Evolutionary conservation across 345 rosid genomes (phyloP), one percentile per base, ranked within the genome.

Genomic region (Laguncularia racemosa): DNA sequence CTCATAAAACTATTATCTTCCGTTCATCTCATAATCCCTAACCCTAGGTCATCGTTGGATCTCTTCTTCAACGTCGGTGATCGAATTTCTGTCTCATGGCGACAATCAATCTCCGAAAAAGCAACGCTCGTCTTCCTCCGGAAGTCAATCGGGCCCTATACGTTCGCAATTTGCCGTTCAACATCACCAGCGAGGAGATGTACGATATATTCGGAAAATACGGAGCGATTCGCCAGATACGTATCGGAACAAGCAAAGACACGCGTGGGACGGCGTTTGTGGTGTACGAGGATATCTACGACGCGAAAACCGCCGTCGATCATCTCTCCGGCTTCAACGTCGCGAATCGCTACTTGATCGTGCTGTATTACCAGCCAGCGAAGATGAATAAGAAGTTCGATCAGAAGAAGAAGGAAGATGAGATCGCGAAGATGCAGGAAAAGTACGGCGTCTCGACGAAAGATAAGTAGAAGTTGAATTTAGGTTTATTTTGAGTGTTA

Each of bases 161-260:
- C 80, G 97, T 89, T 12, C 84, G 99, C 4, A 93, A 93, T 75
- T 88, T 93, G n/a, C 99, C 99, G 0, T 93, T 93, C 77, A 93
- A 93, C 80, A 93, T 87, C 56, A 83, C 99, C 50, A 85, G 96
- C 78, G 96, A 93, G 77, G 99, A 93, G 95, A 93, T 89, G 95
- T 93, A 93, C 83, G 99, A 93, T 59, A 93, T 93, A 53, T 93
- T 93, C 77, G 96, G 97, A 33, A 93, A 93, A 67, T 93, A 87
- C 76, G 99, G 97, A 0, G 95, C 92, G 53, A 93, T 93, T 33
- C 95, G 96, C 18, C 99, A 93, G 85, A 89, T 93, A 59, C 91
- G 99, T 4, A 77, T 89, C 62, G 99, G 99, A 2, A 83, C 76
- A 51, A 75, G 77, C 74, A 93, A 93, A 79, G 96, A 84, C 69